These are phyloP conservation scores for Podospora anserina DNA, from an alignment of 495 filamentous ascomycete species.

Conservation along the genomic window DNA sequence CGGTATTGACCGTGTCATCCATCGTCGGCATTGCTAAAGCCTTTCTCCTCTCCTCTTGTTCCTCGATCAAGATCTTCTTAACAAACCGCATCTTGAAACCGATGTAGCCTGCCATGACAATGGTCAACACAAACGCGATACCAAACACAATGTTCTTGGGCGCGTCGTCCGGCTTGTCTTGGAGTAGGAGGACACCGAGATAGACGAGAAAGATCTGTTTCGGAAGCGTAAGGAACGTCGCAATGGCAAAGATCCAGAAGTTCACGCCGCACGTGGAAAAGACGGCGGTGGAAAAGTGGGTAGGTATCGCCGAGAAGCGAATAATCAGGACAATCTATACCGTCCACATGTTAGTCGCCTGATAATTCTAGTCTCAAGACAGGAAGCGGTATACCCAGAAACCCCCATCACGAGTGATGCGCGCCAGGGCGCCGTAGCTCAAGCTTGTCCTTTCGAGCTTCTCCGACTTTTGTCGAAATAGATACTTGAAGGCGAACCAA, in stretches of 20 bases:
- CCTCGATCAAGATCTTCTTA: slow-evolving; percentile 30
- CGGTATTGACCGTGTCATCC: not conserved
- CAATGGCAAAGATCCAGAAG: slow-evolving; percentile 34
- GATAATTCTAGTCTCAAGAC: not conserved
- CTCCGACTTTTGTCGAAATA: slow-evolving; percentile 22
- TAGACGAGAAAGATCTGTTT: slow-evolving; percentile 38
- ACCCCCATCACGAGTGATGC: slow-evolving; percentile 30
- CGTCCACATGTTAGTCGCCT: not conserved
- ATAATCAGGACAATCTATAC: slow-evolving; percentile 31
- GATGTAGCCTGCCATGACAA: slow-evolving; percentile 29
- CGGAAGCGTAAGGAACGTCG: slow-evolving; percentile 33
- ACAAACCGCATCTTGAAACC: slow-evolving; percentile 29
- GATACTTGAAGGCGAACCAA: slow-evolving; percentile 34
- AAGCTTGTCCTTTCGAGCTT: slow-evolving; percentile 34
- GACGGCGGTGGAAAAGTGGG: slow-evolving; percentile 36
- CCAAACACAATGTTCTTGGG: slow-evolving; percentile 31
- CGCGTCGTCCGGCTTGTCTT: slow-evolving; percentile 22
- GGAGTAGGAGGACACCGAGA: slow-evolving; percentile 32
- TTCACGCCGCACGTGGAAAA: slow-evolving; percentile 36
- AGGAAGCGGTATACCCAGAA: slow-evolving; percentile 24
- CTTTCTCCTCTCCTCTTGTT: slow-evolving; percentile 25
- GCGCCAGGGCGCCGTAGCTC: slow-evolving; percentile 31
- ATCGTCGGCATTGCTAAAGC: not conserved
- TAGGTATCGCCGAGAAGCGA: slow-evolving; percentile 35
- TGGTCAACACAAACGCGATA: slow-evolving; percentile 24